Evolutionary conservation across 306 rosid genomes (phyloP), one percentile per base, ranked within the genome.

Genomic region (Prosopis cineraria): DNA sequence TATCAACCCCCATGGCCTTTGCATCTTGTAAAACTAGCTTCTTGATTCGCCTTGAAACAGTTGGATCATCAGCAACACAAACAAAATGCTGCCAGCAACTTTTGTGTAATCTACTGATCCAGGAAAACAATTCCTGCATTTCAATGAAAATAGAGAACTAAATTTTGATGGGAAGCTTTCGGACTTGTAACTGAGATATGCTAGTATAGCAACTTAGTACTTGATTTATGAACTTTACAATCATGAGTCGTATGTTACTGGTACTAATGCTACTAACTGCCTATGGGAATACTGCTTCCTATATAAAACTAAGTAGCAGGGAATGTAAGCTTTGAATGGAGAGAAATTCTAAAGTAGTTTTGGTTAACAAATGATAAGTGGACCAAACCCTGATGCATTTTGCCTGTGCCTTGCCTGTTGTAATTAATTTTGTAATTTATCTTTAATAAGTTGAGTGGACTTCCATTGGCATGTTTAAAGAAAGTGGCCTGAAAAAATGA

Each of bases 11-110:
- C 40, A 59, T 73, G 27, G 91, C 90, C 65, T 58, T 84, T 20
- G 91, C 87, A 80, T 90, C 88, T 70, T 84, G 82, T 39, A 80
- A 91, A 36, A 88, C 94, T 75, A 88, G 71, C 82, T 82, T 84
- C 86, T 84, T 90, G 80, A 86, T 80, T 78, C 64, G 37, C 72
- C 87, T 82, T 73, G 90, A 72, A 63, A 83, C 75, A 24, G 65
- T 44, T 1, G 80, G 74, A 19, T 85, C 88, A 16, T 82, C 80
- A 5, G 80, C 75, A 65, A 72, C 53, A 25, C 94, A 90, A 43
- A 90, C 85, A 29, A 90, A 16, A 88, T 84, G 41, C 84, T 88
- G 1, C 87, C 90, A n/a, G 70, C 81, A 10, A 81, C 87, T 47
- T 87, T 90, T 30, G 60, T 55, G 33, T 70, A 76, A 72, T 87